These are phyloP conservation scores for Geosmithia putterillii DNA, from an alignment of 2,329 filamentous ascomycete species.

Conservation along the genomic window DNA sequence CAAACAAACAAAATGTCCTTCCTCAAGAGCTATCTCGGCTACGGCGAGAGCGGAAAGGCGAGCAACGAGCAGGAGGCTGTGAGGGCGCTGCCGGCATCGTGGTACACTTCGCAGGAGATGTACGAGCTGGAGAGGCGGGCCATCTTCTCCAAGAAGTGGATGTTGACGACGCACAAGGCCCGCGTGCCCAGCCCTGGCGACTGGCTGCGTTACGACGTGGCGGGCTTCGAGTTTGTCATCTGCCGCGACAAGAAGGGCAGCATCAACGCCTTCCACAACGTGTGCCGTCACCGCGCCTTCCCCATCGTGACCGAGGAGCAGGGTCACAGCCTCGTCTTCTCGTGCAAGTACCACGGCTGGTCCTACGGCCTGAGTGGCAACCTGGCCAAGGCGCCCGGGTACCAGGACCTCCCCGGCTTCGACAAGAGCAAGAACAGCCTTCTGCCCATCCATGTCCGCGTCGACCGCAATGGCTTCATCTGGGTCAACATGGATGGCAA, in stretches of 20 bases:
- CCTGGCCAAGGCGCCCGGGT: conserved; percentile 47
- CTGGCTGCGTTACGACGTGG: conserved; percentile 41
- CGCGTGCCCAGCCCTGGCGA: conserved; percentile 26
- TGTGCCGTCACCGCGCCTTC: conserved; percentile 49
- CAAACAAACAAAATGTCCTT: too few species aligned
- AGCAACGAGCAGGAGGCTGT: conserved; percentile 1
- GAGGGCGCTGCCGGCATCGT: conserved; percentile 10
- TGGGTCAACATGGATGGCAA: conserved; percentile 43
- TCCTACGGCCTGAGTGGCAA: conserved; percentile 45
- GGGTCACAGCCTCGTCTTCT: conserved; percentile 38
- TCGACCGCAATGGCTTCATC: conserved; percentile 41
- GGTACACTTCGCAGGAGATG: conserved; percentile 26
- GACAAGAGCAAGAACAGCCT: conserved; percentile 43
- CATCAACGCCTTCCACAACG: conserved; percentile 49
- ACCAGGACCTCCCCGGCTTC: conserved; percentile 42
- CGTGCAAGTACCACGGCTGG: conserved; percentile 53
- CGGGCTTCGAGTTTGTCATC: conserved; percentile 43
- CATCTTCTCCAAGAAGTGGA: conserved; percentile 39
- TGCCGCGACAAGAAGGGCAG: conserved; percentile 33
- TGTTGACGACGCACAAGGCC: conserved; percentile 15
- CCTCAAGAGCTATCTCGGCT: conserved; percentile 19
- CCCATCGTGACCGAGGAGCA: conserved; percentile 38
- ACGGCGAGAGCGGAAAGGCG: conserved; percentile 8
- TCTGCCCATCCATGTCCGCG: conserved; percentile 39
- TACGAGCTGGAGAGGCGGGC: conserved; percentile 37